Percentiles rank a stretch among this genome's conserved stretches.
Evolutionary conservation across 768 basidiomycete species (phyloP).

Genomic region (Cubamyces lactineus): DNA sequence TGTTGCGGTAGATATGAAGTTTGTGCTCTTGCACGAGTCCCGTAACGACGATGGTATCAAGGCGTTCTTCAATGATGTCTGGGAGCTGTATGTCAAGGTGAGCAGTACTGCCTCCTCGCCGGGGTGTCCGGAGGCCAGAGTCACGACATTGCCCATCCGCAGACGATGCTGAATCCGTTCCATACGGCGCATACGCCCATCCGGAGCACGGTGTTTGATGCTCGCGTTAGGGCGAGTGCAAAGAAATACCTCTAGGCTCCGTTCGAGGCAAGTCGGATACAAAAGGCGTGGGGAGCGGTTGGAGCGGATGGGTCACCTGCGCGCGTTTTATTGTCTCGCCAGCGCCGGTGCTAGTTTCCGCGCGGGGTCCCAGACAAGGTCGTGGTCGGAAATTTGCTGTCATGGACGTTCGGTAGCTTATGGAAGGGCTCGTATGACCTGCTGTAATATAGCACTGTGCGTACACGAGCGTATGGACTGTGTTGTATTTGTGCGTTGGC

Average conservation of each 20-base stretch:
- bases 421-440: background rate
- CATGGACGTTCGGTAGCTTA: background rate
- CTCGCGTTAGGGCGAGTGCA: constrained; percentile 81
- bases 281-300: constrained; percentile 11
- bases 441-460: constrained; percentile 3
- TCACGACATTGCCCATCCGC: constrained; percentile 18
- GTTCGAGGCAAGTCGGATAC: constrained; percentile 4
- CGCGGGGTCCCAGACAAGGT: constrained; percentile 1
- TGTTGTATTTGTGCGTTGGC: background rate
- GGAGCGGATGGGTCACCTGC: constrained; percentile 16
- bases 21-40: constrained; percentile 89
- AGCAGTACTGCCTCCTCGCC: constrained; percentile 23
- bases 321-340: constrained; percentile 8
- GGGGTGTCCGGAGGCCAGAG: constrained; percentile 19
- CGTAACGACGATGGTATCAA: constrained; percentile 98
- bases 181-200: constrained; percentile 88
- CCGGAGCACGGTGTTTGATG: constrained; percentile 80
- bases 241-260: constrained; percentile 67
- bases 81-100: constrained; percentile 98
- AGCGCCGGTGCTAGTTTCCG: background rate
- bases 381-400: background rate
- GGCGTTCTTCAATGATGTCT: constrained; percentile 90
- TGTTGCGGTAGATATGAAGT: constrained; percentile 78
- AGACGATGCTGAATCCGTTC: constrained; percentile 96
- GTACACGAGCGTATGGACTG: background rate